A percentile compares a stretch with the other conserved stretches of the same genome.
These are phyloP conservation scores for Macrolepiota albuminosa DNA, from an alignment of 768 basidiomycete genomes.

Conservation along the genomic window DNA sequence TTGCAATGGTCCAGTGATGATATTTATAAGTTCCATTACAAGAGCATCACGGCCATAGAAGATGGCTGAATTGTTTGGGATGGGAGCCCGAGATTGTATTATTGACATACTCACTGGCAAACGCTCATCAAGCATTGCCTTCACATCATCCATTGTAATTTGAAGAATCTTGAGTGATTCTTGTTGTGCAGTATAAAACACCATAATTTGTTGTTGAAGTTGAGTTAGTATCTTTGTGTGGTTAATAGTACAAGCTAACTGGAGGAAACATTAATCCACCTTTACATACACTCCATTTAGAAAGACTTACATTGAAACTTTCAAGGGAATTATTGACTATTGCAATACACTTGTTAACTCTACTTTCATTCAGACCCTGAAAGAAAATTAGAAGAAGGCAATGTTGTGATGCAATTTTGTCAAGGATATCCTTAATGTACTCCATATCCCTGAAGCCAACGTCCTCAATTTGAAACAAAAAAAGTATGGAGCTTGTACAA, in stretches of 20 bases:
- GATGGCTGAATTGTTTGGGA: slow-evolving; percentile 13
- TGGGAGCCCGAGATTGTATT: neutral
- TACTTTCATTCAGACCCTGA: neutral
- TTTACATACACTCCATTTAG: no score
- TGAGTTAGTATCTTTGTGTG: neutral
- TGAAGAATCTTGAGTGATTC: neutral
- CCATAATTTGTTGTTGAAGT: slow-evolving; percentile 8
- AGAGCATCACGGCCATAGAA: slow-evolving; percentile 16
- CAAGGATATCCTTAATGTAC: slow-evolving; percentile 2
- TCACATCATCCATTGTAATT: slow-evolving; percentile 2
- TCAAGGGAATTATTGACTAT: slow-evolving; percentile 2
- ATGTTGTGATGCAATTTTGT: neutral
- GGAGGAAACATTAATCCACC: neutral
- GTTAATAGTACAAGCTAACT: slow-evolving; percentile 5
- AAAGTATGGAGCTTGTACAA: neutral
- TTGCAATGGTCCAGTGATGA: neutral
- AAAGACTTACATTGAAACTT: slow-evolving; percentile 7
- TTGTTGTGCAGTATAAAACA: slow-evolving; percentile 2
- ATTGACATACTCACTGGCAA: neutral
- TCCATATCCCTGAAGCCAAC: neutral
- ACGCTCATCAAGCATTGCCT: neutral
- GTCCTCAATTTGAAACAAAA: neutral
- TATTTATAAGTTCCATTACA: slow-evolving; percentile 6
- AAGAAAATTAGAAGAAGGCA: slow-evolving; percentile 3
- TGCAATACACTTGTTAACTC: slow-evolving; percentile 2